A percentile compares a stretch with the other conserved stretches of the same genome.
phyloP scores from a whole-genome alignment of 805 yeast species.

The Debaryomyces maramus region DNA sequence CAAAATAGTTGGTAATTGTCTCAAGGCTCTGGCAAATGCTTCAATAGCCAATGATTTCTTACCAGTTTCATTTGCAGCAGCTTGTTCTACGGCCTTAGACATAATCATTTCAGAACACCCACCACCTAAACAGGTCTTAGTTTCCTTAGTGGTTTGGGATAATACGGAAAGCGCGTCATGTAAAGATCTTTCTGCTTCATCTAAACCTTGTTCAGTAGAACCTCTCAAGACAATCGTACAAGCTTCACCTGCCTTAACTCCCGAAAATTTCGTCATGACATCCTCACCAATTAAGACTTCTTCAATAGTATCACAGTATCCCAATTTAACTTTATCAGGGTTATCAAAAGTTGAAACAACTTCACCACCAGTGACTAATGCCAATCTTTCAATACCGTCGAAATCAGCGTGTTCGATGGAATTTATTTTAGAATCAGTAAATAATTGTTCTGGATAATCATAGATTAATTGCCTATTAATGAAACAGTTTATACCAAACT shows the following conservation, averaged over 20 bases:
- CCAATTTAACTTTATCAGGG: slow-evolving; percentile 83
- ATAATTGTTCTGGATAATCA: slow-evolving; percentile 96
- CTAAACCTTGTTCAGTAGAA: slow-evolving; percentile 48
- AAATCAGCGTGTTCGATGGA: slow-evolving; percentile 98
- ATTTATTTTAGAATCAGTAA: slow-evolving; percentile 82
- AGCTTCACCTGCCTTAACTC: slow-evolving; percentile 93
- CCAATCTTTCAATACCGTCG: slow-evolving; percentile 95
- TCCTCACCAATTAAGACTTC: slow-evolving; percentile 94
- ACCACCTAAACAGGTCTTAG: slow-evolving; percentile 91
- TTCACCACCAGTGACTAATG: slow-evolving; percentile 97
- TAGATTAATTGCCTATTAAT: slow-evolving; percentile 95
- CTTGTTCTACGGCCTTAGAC: slow-evolving; percentile 94
- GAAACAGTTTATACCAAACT: slow-evolving; percentile 83
- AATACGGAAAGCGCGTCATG: slow-evolving; percentile 96
- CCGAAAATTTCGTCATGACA: slow-evolving; percentile 86
- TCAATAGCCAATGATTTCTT: slow-evolving; percentile 93
- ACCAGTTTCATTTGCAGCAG: slow-evolving; percentile 89
- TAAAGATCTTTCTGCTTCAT: slow-evolving; percentile 52
- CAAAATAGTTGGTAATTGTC: slow-evolving; percentile 91
- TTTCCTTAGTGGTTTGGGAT: slow-evolving; percentile 90
- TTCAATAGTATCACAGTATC: slow-evolving; percentile 86
- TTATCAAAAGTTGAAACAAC: slow-evolving; percentile 94
- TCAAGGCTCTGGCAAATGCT: slow-evolving; percentile 88
- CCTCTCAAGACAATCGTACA: slow-evolving; percentile 90
- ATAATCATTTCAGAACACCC: slow-evolving; percentile 88